Evolutionary conservation across 345 rosid species (phyloP).

Genomic region (Gossypium bickii): DNA sequence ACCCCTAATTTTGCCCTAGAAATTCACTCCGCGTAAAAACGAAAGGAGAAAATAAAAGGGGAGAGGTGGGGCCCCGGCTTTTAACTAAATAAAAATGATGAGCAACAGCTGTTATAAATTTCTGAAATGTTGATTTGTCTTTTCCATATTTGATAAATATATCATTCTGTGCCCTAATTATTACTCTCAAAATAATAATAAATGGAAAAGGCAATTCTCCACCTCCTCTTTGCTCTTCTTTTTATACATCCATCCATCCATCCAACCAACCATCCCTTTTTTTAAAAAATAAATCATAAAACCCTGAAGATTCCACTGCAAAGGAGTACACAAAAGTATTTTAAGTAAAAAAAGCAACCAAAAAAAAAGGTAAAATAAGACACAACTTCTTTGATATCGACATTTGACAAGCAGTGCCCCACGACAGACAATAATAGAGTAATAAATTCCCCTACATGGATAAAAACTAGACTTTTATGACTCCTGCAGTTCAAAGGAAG

Average conservation of each 20-base stretch:
- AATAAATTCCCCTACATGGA: slow-evolving; percentile 1
- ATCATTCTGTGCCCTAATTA: slow-evolving; percentile 45
- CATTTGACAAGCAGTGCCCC: slow-evolving; percentile 59
- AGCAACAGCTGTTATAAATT: slow-evolving; percentile 34
- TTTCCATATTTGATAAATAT: neutral
- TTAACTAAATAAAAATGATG: slow-evolving; percentile 46
- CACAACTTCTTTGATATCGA: slow-evolving; percentile 45
- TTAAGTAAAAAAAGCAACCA: neutral
- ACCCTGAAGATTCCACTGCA: slow-evolving; percentile 29
- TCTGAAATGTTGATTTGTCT: slow-evolving; percentile 19
- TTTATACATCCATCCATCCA: neutral
- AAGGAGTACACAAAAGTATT: neutral
- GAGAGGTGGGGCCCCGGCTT: slow-evolving; percentile 37
- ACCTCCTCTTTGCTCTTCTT: neutral
- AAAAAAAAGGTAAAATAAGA: slow-evolving; percentile 11
- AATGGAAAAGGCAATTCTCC: neutral
- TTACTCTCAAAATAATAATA: slow-evolving; percentile 16
- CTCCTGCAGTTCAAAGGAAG: fast-evolving
- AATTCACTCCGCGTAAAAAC: too few species aligned
- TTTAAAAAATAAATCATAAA: neutral
- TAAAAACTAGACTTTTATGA: too few species aligned
- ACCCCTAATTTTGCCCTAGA: too few species aligned
- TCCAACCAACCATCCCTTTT: neutral
- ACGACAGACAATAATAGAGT: slow-evolving; percentile 31
- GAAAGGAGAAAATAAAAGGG: neutral